These are phyloP conservation scores for Yamadazyma songkhlaensis DNA, from an alignment of 1,139 yeast species.

Conservation along the genomic window DNA sequence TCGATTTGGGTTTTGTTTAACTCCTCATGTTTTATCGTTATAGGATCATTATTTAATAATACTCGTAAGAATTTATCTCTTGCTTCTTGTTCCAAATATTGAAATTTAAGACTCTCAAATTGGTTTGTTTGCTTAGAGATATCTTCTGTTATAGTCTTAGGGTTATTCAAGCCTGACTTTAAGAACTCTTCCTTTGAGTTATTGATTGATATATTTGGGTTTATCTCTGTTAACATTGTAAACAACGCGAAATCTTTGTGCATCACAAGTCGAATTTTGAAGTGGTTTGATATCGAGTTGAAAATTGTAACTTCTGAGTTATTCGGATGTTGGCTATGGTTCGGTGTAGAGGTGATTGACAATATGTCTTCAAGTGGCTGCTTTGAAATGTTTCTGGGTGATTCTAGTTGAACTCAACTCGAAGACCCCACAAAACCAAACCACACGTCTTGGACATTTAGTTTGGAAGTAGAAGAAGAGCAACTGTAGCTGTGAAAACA, in stretches of 20 bases:
- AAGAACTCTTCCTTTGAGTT: slow-evolving; percentile 14
- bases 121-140: slow-evolving; percentile 33
- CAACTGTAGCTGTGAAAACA: too few relatives aligned
- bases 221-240: slow-evolving; percentile 4
- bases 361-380: too few relatives aligned
- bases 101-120: slow-evolving; percentile 53
- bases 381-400: too few relatives aligned
- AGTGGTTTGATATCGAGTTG: too few relatives aligned
- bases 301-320: too few relatives aligned
- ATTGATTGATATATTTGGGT: slow-evolving; percentile 7
- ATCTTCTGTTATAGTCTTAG: slow-evolving; percentile 28
- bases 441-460: too few relatives aligned
- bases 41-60: slow-evolving; percentile 13
- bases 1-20: slow-evolving; percentile 17
- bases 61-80: slow-evolving; percentile 55
- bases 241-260: slow-evolving; percentile 1
- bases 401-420: too few relatives aligned
- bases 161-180: slow-evolving; percentile 18
- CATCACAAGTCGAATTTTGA: slow-evolving; percentile 1
- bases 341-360: too few relatives aligned
- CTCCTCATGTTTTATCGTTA: slow-evolving; percentile 18
- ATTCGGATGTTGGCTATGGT: too few relatives aligned
- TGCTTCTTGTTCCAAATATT: slow-evolving; percentile 66
- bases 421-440: too few relatives aligned
- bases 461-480: too few relatives aligned